A percentile compares a stretch with the other conserved stretches of the same genome.
Conservation (phyloP, 768 basidiomycete genomes). For the Daedaleopsis sinensis region DNA sequence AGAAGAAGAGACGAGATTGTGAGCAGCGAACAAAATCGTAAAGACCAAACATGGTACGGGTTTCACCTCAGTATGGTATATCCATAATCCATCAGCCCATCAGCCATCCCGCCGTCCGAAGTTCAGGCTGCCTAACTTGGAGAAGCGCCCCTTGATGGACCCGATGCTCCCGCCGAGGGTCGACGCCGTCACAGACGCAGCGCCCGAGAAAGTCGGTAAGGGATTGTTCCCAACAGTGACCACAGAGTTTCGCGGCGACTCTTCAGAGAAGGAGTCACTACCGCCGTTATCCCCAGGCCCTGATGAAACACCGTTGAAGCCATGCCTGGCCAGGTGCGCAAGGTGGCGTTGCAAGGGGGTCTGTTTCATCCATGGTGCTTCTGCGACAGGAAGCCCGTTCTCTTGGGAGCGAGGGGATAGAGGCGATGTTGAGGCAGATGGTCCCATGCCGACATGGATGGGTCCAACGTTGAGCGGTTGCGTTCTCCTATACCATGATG, state of each 20-base stretch:
- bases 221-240: conserved; percentile 67
- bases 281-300: conserved; percentile 65
- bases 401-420: conserved; percentile 23
- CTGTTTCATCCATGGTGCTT: conserved; percentile 46
- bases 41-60: not conserved
- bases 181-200: conserved; percentile 61
- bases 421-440: conserved; percentile 18
- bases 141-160: conserved; percentile 74
- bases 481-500: not conserved
- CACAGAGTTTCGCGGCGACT: conserved; percentile 75
- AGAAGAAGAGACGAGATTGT: conserved; percentile 2
- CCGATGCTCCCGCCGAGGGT: conserved; percentile 62
- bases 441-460: conserved; percentile 18
- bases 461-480: conserved; percentile 29
- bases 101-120: conserved; percentile 51
- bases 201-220: conserved; percentile 36
- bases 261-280: conserved; percentile 61
- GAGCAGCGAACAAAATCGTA: not conserved
- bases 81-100: not conserved
- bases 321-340: conserved; percentile 80
- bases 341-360: conserved; percentile 82
- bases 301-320: conserved; percentile 80
- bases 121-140: conserved; percentile 74
- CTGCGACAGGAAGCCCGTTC: conserved; percentile 16
- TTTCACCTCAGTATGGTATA: too few relatives aligned